Percentiles rank a stretch among this genome's conserved stretches.
phyloP scores from a whole-genome alignment of 1,284 basidiomycete genomes.

The Pulveroboletus sp. region DNA sequence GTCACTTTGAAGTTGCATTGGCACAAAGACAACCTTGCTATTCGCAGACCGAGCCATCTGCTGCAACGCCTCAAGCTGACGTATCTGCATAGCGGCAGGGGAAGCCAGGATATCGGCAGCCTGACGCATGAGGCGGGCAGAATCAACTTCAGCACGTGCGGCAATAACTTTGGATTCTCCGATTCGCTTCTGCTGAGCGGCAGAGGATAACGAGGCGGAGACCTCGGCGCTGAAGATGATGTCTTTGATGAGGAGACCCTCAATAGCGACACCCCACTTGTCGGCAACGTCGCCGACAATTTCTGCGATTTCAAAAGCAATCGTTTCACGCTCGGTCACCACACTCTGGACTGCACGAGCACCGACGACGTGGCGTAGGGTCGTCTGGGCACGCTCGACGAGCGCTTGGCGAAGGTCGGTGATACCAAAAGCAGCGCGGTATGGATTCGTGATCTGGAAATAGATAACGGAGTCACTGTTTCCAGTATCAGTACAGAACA shows the following conservation, averaged over 20 bases:
- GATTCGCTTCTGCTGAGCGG: constrained; percentile 92
- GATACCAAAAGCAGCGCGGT: constrained; percentile 92
- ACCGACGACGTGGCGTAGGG: constrained; percentile 91
- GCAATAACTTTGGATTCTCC: constrained; percentile 97
- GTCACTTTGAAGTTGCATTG: constrained; percentile 86
- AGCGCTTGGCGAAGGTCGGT: constrained; percentile 84
- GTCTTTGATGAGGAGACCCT: constrained; percentile 92
- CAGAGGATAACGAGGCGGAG: constrained; percentile 88
- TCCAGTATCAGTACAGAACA: constrained; percentile 14
- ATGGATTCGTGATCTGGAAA: constrained; percentile 84
- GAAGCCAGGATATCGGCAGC: constrained; percentile 89
- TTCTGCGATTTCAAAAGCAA: constrained; percentile 93
- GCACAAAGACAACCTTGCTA: constrained; percentile 91
- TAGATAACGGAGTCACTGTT: constrained; percentile 84
- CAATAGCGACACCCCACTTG: constrained; percentile 94
- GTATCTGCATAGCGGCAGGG: constrained; percentile 95
- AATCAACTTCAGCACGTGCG: constrained; percentile 92
- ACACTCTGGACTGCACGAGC: constrained; percentile 82
- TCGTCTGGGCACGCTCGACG: constrained; percentile 92
- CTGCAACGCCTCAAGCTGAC: constrained; percentile 86
- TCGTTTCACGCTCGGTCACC: constrained; percentile 92
- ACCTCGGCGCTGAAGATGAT: constrained; percentile 92
- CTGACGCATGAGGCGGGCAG: constrained; percentile 91
- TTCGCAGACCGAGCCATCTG: constrained; percentile 70
- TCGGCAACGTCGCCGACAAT: constrained; percentile 86